Conservation (phyloP, 345 rosid species). For the Hirschfeldia incana region DNA sequence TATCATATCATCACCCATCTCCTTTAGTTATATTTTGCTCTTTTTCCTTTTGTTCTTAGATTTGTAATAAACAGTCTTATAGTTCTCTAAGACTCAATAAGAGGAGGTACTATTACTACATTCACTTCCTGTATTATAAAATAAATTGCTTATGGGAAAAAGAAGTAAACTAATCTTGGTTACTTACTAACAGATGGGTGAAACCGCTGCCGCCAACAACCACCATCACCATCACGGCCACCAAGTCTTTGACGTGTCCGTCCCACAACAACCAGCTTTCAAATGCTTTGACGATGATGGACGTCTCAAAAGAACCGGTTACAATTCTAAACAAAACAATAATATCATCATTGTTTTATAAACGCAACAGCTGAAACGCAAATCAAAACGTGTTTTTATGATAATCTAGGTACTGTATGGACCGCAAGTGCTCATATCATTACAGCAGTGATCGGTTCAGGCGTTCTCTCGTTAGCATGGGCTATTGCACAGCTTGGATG, state of each 20-base stretch:
- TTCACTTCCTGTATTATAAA: not conserved
- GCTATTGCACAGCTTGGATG: constrained; percentile 88
- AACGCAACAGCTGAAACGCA: constrained; percentile 4
- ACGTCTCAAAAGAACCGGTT: constrained; percentile 67
- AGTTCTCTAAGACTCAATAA: constrained; percentile 30
- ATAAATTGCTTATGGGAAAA: not conserved
- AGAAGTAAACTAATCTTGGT: not conserved
- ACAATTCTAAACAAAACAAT: not conserved
- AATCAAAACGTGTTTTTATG: not conserved
- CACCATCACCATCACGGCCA: constrained; percentile 35
- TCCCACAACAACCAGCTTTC: constrained; percentile 42
- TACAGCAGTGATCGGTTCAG: constrained; percentile 87
- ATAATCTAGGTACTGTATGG: constrained; percentile 63
- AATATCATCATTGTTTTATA: not conserved
- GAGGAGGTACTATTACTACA: constrained; percentile 36
- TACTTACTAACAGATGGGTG: constrained; percentile 45
- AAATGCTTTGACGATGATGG: constrained; percentile 76
- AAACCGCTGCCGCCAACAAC: constrained; percentile 47
- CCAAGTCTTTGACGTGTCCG: constrained; percentile 42
- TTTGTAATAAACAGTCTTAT: constrained; percentile 24
- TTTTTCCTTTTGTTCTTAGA: constrained; percentile 35
- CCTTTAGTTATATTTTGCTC: constrained; percentile 25
- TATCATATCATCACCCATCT: constrained; percentile 36
- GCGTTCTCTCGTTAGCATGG: constrained; percentile 87
- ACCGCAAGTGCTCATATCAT: constrained; percentile 84